phyloP scores from a whole-genome alignment of 805 yeast species.

The Myxozyma monticola region DNA sequence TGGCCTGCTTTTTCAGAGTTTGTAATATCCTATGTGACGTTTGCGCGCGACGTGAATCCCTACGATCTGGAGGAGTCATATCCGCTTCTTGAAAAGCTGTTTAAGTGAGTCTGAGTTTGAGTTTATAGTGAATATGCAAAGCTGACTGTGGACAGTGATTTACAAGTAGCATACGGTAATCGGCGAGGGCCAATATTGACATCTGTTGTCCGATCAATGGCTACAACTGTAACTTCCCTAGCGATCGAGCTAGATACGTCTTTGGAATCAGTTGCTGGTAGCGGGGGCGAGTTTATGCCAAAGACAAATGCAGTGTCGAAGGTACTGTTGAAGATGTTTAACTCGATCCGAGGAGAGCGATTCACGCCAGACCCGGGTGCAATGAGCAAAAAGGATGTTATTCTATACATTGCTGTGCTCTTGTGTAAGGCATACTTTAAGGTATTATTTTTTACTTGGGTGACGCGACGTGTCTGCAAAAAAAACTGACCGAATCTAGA shows the following conservation, averaged over 20 bases:
- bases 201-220: slow-evolving; percentile 8
- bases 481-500: slow-evolving; percentile 35
- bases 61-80: slow-evolving; percentile 51
- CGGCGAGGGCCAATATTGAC: slow-evolving; percentile 35
- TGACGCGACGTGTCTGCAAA: slow-evolving; percentile 35
- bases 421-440: slow-evolving; percentile 59
- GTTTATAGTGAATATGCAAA: too few relatives aligned
- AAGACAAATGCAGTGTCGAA: slow-evolving; percentile 51
- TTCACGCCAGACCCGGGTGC: slow-evolving; percentile 30
- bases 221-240: slow-evolving; percentile 11
- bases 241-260: slow-evolving; percentile 21
- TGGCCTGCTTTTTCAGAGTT: slow-evolving; percentile 52
- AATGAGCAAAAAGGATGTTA: slow-evolving; percentile 47
- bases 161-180: slow-evolving; percentile 42
- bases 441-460: slow-evolving; percentile 30
- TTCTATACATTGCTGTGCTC: slow-evolving; percentile 54
- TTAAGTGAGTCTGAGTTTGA: slow-evolving; percentile 35
- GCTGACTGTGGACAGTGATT: slow-evolving; percentile 34
- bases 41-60: slow-evolving; percentile 55
- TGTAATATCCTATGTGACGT: slow-evolving; percentile 46
- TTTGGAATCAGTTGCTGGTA: slow-evolving; percentile 18
- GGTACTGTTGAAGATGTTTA: slow-evolving; percentile 57
- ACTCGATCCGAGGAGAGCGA: slow-evolving; percentile 55
- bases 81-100: slow-evolving; percentile 51
- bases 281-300: slow-evolving; percentile 23